phyloP scores from a whole-genome alignment of 352 stramenopile species.

The Pythium sp. region DNA sequence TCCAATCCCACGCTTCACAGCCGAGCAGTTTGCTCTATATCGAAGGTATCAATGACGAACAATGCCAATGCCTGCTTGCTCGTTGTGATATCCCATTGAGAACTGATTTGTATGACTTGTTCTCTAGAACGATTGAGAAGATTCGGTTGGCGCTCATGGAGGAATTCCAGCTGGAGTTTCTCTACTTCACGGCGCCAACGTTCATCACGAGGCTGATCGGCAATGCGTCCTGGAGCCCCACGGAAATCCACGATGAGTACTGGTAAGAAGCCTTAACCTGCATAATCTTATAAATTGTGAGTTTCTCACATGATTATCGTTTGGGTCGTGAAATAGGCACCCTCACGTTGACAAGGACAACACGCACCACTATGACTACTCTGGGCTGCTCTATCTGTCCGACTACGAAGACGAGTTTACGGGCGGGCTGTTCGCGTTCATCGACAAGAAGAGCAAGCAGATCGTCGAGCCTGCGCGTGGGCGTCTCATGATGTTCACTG shows the following conservation, averaged over 20 bases:
- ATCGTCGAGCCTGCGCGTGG: conserved; percentile 72
- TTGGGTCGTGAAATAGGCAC: conserved; percentile 38
- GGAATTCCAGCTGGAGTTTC: conserved; percentile 67
- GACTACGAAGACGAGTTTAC: conserved; percentile 86
- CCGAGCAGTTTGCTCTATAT: conserved; percentile 84
- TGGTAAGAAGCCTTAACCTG: conserved; percentile 38
- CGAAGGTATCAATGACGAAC: conserved; percentile 29
- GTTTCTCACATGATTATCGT: not conserved
- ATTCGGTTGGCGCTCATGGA: conserved; percentile 78
- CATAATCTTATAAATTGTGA: not conserved
- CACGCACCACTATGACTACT: conserved; percentile 93
- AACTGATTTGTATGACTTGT: not conserved
- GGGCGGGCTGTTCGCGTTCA: conserved; percentile 88
- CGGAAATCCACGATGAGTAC: conserved; percentile 90
- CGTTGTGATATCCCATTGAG: not conserved
- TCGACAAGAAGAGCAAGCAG: conserved; percentile 71
- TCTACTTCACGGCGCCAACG: conserved; percentile 92
- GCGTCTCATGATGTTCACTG: conserved; percentile 89
- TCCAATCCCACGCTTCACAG: conserved; percentile 61
- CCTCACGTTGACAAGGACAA: conserved; percentile 92
- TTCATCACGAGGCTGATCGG: conserved; percentile 90
- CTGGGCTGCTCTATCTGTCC: conserved; percentile 85
- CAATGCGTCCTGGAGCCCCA: conserved; percentile 77
- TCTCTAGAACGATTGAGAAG: conserved; percentile 55
- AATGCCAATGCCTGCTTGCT: not conserved